Evolutionary conservation across 306 rosid species (phyloP).

Genomic region (Elaeagnus macrophylla): DNA sequence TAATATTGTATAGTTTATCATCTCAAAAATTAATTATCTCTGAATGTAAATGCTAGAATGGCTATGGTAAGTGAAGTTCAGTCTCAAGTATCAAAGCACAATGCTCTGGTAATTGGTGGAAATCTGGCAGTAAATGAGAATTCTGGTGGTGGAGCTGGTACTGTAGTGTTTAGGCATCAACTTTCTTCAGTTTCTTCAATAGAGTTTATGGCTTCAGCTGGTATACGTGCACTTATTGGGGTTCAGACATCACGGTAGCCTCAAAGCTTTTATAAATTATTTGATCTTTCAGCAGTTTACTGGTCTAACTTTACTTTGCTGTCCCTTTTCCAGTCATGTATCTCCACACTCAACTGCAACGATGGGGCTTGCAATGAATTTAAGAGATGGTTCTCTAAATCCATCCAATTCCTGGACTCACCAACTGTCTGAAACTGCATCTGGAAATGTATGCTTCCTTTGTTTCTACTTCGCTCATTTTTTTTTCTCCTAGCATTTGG

Average conservation of each 20-base stretch:
- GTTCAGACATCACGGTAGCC: constrained; percentile 80
- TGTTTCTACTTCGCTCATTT: background rate
- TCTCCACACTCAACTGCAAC: constrained; percentile 81
- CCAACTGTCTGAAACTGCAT: constrained; percentile 72
- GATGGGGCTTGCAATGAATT: constrained; percentile 63
- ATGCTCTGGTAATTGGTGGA: constrained; percentile 51
- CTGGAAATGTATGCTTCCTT: constrained; percentile 51
- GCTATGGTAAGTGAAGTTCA: constrained; percentile 85
- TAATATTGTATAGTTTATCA: constrained; percentile 5
- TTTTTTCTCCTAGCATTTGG: background rate
- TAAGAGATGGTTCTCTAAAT: constrained; percentile 78
- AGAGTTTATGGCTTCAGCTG: constrained; percentile 63
- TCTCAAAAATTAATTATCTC: constrained; percentile 20
- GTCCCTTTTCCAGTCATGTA: constrained; percentile 41
- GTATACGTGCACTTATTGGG: constrained; percentile 71
- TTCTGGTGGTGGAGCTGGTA: constrained; percentile 84
- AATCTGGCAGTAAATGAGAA: constrained; percentile 72
- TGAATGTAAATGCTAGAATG: constrained; percentile 58
- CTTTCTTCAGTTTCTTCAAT: constrained; percentile 64
- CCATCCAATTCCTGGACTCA: constrained; percentile 90
- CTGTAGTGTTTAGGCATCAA: constrained; percentile 59
- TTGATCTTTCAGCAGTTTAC: constrained; percentile 10
- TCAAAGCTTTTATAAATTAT: constrained; percentile 1
- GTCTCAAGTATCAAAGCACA: constrained; percentile 71
- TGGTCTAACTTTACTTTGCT: constrained; percentile 2